Conservation (phyloP, 257 asterid species). For the Nicotiana tomentosiformis region DNA sequence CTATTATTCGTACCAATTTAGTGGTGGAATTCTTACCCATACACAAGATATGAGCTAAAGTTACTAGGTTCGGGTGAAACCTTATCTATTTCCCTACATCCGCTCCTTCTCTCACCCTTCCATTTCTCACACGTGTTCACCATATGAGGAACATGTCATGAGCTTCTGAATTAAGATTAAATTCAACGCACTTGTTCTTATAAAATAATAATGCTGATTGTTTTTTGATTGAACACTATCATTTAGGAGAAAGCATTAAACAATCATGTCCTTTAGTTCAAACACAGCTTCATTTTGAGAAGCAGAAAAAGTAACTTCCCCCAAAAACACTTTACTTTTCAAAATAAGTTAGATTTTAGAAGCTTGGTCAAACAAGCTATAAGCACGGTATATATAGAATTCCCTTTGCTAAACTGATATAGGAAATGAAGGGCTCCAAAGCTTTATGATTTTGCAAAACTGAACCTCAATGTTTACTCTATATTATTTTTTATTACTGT, state of each 20-base stretch:
- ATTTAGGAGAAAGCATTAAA: not conserved
- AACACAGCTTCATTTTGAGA: not conserved
- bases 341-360: no score
- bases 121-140: conserved; percentile 12
- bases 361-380: no score
- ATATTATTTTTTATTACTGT: not conserved
- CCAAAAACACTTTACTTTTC: no score
- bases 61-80: no score
- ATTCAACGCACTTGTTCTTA: not conserved
- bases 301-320: no score
- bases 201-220: not conserved
- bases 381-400: not conserved
- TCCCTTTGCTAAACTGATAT: not conserved
- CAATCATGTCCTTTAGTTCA: not conserved
- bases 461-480: not conserved
- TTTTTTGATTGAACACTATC: not conserved
- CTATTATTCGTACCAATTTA: no score
- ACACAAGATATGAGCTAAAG: no score
- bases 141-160: not conserved
- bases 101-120: not conserved
- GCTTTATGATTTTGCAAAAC: not conserved
- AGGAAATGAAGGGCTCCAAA: not conserved
- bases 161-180: not conserved
- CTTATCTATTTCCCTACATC: no score
- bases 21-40: no score